Conservation (phyloP, 345 rosid genomes). For the Crucihimalaya himalaica region DNA sequence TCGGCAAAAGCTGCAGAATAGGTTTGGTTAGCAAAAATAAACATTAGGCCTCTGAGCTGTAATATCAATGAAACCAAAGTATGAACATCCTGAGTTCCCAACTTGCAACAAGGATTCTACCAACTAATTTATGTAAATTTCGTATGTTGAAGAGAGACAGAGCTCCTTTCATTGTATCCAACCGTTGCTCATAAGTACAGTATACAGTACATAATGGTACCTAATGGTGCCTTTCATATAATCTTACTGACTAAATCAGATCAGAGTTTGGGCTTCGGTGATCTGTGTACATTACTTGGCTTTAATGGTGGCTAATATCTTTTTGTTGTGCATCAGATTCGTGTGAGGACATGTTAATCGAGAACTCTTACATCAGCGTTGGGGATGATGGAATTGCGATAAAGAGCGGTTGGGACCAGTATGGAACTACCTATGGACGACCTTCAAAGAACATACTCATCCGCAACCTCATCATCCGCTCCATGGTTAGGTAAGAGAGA, state of each 20-base stretch:
- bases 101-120: background rate
- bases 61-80: background rate
- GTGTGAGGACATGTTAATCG: constrained; percentile 82
- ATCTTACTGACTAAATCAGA: background rate
- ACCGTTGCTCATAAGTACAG: background rate
- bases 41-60: constrained; percentile 3
- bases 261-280: background rate
- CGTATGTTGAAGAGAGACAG: background rate
- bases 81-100: background rate
- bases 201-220: background rate
- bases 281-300: background rate
- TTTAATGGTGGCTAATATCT: constrained; percentile 4
- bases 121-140: background rate
- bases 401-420: constrained; percentile 98
- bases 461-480: constrained; percentile 73
- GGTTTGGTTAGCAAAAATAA: background rate
- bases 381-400: constrained; percentile 92
- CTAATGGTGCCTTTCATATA: too few species aligned
- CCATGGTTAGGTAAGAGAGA: constrained; percentile 79
- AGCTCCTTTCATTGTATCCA: background rate
- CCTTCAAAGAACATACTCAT: constrained; percentile 80
- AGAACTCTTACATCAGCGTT: constrained; percentile 85
- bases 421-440: constrained; percentile 74
- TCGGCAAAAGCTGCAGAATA: background rate
- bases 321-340: constrained; percentile 57